These are phyloP conservation scores for Tulasnella sp. DNA, from an alignment of 768 basidiomycete genomes.

Conservation along the genomic window DNA sequence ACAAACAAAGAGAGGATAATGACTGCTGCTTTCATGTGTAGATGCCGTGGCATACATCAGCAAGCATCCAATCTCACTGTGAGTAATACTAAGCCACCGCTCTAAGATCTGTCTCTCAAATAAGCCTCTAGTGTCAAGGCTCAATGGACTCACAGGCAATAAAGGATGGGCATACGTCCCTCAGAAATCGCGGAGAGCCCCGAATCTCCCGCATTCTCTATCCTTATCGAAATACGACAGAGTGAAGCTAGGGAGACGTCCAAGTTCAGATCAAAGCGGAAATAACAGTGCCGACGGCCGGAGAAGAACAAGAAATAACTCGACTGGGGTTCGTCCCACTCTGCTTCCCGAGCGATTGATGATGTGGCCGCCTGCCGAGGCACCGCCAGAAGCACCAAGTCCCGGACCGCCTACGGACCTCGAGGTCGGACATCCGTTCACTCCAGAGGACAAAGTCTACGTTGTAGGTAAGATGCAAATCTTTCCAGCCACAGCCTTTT, in stretches of 20 bases:
- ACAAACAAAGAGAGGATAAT: not conserved
- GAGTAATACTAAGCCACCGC: not conserved
- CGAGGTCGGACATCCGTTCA: too few relatives aligned
- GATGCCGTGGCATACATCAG: not conserved
- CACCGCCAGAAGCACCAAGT: too few relatives aligned
- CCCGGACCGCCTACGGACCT: too few relatives aligned
- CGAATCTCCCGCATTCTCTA: not conserved
- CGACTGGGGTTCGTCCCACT: not conserved
- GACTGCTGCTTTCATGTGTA: not conserved
- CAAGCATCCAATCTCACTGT: not conserved
- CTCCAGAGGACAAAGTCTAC: too few relatives aligned
- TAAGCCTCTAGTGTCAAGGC: not conserved
- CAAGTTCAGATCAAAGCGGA: not conserved
- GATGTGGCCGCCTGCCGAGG: not conserved
- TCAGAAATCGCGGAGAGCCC: not conserved
- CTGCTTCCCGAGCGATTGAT: not conserved
- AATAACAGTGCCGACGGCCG: not conserved
- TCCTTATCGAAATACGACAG: not conserved
- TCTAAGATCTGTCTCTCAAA: not conserved
- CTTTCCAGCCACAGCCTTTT: too few relatives aligned
- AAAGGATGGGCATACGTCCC: not conserved
- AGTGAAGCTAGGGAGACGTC: not conserved
- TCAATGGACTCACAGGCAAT: not conserved
- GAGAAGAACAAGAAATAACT: not conserved
- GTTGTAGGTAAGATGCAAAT: too few relatives aligned